Conservation (phyloP, 192 early-diverging fungal species). For the Phlyctochytrium arcticum region DNA sequence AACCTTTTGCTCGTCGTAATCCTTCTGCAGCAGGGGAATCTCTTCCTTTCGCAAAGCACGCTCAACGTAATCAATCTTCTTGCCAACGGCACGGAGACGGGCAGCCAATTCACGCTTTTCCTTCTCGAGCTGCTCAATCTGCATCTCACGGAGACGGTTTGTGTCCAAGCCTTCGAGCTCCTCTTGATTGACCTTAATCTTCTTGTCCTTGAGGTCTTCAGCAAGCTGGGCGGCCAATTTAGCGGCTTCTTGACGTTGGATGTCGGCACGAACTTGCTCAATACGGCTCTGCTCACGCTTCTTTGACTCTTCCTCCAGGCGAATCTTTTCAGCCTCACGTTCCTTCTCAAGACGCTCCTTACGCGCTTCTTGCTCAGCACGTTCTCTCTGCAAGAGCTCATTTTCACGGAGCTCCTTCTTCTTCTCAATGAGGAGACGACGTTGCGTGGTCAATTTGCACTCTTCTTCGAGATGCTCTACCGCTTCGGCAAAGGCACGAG, state of each 20-base stretch:
- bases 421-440: constrained; percentile 90
- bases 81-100: constrained; percentile 69
- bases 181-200: constrained; percentile 45
- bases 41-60: constrained; percentile 91
- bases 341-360: constrained; percentile 64
- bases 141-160: constrained; percentile 71
- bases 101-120: constrained; percentile 75
- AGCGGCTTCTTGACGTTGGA: constrained; percentile 75
- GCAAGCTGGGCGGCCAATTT: constrained; percentile 75
- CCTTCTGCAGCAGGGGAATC: constrained; percentile 81
- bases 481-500: constrained; percentile 65
- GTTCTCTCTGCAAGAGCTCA: constrained; percentile 27
- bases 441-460: constrained; percentile 66
- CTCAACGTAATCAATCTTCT: constrained; percentile 86
- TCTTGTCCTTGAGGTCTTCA: constrained; percentile 47
- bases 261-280: constrained; percentile 69
- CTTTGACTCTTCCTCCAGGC: constrained; percentile 79
- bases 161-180: constrained; percentile 83
- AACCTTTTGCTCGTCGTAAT: constrained; percentile 87
- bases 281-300: constrained; percentile 79
- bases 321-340: constrained; percentile 75
- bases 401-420: constrained; percentile 73
- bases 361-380: constrained; percentile 36
- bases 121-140: constrained; percentile 88
- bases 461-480: constrained; percentile 75